phyloP scores from a whole-genome alignment of 2,329 filamentous ascomycete species.

The Sporothrix euskadiensis region DNA sequence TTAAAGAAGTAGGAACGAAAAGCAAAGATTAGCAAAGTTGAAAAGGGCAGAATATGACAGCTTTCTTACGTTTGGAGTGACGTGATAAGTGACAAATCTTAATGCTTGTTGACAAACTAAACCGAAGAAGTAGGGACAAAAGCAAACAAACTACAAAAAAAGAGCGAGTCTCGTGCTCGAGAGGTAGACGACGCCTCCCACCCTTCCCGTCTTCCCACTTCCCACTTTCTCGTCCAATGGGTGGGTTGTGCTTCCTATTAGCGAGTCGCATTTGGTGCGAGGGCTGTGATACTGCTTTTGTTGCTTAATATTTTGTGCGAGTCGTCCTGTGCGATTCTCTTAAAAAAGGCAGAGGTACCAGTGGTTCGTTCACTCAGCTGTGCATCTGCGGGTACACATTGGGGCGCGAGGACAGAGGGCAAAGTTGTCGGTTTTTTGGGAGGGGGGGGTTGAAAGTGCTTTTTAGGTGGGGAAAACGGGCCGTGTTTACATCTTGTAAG shows the following conservation, averaged over 20 bases:
- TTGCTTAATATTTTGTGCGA: constrained; percentile 5
- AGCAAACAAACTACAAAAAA: not conserved
- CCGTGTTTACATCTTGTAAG: constrained; percentile 3
- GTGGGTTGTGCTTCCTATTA: not conserved
- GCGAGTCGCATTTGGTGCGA: constrained; percentile 3
- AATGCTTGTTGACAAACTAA: not conserved
- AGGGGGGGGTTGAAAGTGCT: not conserved
- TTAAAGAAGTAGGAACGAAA: not conserved
- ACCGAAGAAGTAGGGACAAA: not conserved
- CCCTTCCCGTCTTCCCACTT: not conserved
- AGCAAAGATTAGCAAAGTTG: not conserved
- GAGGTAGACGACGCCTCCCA: not conserved
- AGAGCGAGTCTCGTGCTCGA: not conserved
- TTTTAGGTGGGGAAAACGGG: not conserved
- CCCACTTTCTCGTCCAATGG: not conserved
- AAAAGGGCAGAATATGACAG: not conserved
- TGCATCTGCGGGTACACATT: not conserved
- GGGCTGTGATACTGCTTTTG: not conserved
- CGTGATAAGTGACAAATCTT: not conserved
- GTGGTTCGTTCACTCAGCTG: not conserved
- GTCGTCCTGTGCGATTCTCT: not conserved
- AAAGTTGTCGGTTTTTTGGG: not conserved
- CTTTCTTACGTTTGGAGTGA: not conserved
- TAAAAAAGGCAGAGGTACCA: not conserved
- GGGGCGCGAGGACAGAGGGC: not conserved